A percentile compares a stretch with the other conserved stretches of the same genome.
Evolutionary conservation across 2,329 filamentous ascomycete species (phyloP).

Genomic region (Malbranchea cinnamomea): DNA sequence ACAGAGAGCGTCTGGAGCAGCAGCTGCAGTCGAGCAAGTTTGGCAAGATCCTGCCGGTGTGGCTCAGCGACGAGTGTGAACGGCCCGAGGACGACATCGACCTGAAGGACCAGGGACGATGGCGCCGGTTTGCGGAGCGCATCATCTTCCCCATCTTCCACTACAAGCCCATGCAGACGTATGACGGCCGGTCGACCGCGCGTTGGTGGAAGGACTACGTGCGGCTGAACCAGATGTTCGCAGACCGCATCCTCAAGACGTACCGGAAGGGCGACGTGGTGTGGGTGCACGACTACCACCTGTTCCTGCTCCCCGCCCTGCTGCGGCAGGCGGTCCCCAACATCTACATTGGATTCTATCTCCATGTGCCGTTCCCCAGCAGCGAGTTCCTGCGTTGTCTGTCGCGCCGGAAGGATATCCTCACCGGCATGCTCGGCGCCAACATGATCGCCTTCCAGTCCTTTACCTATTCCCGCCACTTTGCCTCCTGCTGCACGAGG

Average conservation of each 20-base stretch:
- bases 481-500: constrained; percentile 82
- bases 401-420: constrained; percentile 72
- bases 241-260: constrained; percentile 70
- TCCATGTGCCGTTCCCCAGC: constrained; percentile 89
- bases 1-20: constrained; percentile 58
- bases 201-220: constrained; percentile 86
- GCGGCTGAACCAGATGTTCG: constrained; percentile 83
- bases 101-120: constrained; percentile 69
- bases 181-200: constrained; percentile 66
- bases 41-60: constrained; percentile 73
- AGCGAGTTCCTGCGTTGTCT: constrained; percentile 89
- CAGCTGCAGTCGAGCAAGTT: constrained; percentile 58
- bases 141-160: constrained; percentile 88
- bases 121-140: constrained; percentile 81
- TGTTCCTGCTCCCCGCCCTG: constrained; percentile 78
- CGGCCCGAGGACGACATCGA: constrained; percentile 51
- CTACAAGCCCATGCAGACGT: constrained; percentile 88
- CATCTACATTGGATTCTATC: constrained; percentile 87
- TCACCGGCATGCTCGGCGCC: constrained; percentile 77
- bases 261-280: constrained; percentile 91
- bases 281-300: constrained; percentile 86
- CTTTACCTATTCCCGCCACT: constrained; percentile 88
- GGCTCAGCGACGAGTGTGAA: constrained; percentile 67
- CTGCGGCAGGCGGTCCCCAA: constrained; percentile 72
- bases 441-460: constrained; percentile 95